Evolutionary conservation across 257 asterid genomes (phyloP), one percentile per base, ranked within the genome.

Genomic region (Solanum peruvianum): DNA sequence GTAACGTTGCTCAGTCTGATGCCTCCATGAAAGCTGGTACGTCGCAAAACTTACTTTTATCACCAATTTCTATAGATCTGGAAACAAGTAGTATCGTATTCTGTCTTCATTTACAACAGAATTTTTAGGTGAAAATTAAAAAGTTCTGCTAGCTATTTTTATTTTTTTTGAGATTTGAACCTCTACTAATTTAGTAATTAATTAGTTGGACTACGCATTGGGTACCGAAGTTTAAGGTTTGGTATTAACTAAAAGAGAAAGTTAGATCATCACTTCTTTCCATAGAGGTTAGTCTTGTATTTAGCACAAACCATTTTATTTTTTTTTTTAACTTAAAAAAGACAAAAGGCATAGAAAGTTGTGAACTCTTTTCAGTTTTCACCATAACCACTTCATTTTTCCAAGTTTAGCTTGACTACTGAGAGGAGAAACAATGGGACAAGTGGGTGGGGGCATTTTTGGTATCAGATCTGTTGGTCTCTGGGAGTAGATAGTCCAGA

Each of bases 21-120:
- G 99, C 99, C 35, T 96, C 99, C 89, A 93, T 94, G 91, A 96
- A 96, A 91, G 95, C 96, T 87, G 99, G 99, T 96, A 93, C 31
- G 37, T 37, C 16, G 37, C 20, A 27, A 27, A 49, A 15, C 20
- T 45, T 77, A 21, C 45, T 78, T 77, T 44, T 25, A n/a, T 27
- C 42, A 16, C 15, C 52, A 27, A 31, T 49, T 76, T 81, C 8
- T 31, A 18, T 81, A 81, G 85, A 81, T 81, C 45, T 81, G 69
- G 16, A 29, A 49, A 18, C 3, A 49, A 47, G 44, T 29, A 3
- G 12, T 52, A 29, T 67, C 21, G 37, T 14, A 5, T 70, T 9
- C 44, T 0, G 44, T 70, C 77, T 70, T 70, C 75, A 70, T 31
- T 33, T 31, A 2, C 23, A 8, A 45, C 25, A 8, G 56, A 41